A percentile compares a stretch with the other conserved stretches of the same genome.
Conservation (phyloP, 768 basidiomycete genomes). For the Exidia glandulosa region DNA sequence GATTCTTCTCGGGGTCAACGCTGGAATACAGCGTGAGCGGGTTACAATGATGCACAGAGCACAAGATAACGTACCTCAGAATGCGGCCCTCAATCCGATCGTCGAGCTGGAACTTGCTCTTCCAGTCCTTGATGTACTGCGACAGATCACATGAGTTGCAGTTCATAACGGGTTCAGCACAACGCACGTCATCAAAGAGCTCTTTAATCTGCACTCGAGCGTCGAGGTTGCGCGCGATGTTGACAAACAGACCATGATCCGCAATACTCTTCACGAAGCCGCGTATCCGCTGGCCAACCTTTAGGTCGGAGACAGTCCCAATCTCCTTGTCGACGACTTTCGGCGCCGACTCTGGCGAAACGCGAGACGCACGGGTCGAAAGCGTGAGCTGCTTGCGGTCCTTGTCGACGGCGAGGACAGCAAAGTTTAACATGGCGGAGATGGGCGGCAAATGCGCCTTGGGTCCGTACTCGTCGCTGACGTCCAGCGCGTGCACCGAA, state of each 20-base stretch:
- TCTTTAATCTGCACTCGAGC: slow-evolving; percentile 90
- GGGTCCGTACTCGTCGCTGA: slow-evolving; percentile 64
- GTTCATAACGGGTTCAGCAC: not conserved
- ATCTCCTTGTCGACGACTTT: slow-evolving; percentile 61
- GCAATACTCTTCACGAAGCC: slow-evolving; percentile 85
- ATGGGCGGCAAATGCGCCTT: slow-evolving; percentile 46
- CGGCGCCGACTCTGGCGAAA: slow-evolving; percentile 39
- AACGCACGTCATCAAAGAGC: slow-evolving; percentile 70
- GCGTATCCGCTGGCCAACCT: slow-evolving; percentile 63
- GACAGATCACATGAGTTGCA: slow-evolving; percentile 11
- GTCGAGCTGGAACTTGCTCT: slow-evolving; percentile 61
- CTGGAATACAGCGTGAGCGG: slow-evolving; percentile 29
- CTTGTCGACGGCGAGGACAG: slow-evolving; percentile 59
- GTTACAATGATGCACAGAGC: not conserved
- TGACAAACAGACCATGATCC: slow-evolving; percentile 83
- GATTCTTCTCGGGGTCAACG: slow-evolving; percentile 55
- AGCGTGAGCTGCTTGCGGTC: slow-evolving; percentile 59
- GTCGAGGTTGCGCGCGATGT: slow-evolving; percentile 71
- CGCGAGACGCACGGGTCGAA: slow-evolving; percentile 66
- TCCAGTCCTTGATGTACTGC: slow-evolving; percentile 95
- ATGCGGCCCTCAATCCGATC: slow-evolving; percentile 85
- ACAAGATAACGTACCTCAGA: slow-evolving; percentile 44
- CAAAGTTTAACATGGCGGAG: slow-evolving; percentile 58
- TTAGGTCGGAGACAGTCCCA: slow-evolving; percentile 44
- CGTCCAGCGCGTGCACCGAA: slow-evolving; percentile 70